phyloP scores from a whole-genome alignment of 2,329 filamentous ascomycete species.

The Akanthomyces lecanii region DNA sequence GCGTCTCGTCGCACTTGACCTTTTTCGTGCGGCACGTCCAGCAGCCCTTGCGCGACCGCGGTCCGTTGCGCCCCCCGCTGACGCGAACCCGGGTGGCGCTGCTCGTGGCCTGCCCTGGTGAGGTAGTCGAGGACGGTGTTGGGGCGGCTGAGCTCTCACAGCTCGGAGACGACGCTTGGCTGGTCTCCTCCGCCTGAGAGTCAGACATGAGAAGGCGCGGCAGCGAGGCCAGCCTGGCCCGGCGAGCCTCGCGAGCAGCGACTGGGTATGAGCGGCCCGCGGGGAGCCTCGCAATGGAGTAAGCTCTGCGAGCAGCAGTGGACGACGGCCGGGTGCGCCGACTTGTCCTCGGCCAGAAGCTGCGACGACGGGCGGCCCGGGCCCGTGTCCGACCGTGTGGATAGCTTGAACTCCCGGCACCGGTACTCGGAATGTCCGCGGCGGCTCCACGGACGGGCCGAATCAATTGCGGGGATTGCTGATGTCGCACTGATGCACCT shows the following conservation, averaged over 20 bases:
- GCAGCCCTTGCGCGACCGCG: slow-evolving; percentile 24
- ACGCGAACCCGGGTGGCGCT: background rate
- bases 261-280: background rate
- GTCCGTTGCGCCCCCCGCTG: slow-evolving; percentile 13
- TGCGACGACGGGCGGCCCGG: background rate
- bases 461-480: background rate
- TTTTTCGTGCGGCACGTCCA: slow-evolving; percentile 31
- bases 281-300: background rate
- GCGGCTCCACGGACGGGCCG: background rate
- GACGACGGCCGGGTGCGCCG: background rate
- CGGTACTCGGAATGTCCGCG: background rate
- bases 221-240: background rate
- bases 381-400: background rate
- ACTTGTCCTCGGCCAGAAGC: background rate
- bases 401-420: background rate
- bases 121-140: background rate
- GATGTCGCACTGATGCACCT: background rate
- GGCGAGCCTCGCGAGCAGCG: background rate
- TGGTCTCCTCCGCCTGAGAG: background rate
- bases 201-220: background rate
- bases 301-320: background rate
- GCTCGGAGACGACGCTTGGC: background rate
- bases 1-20: slow-evolving; percentile 30
- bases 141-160: background rate
- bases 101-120: background rate